phyloP scores from a whole-genome alignment of 352 stramenopile species.

The Globisporangium rhizosaccharum region DNA sequence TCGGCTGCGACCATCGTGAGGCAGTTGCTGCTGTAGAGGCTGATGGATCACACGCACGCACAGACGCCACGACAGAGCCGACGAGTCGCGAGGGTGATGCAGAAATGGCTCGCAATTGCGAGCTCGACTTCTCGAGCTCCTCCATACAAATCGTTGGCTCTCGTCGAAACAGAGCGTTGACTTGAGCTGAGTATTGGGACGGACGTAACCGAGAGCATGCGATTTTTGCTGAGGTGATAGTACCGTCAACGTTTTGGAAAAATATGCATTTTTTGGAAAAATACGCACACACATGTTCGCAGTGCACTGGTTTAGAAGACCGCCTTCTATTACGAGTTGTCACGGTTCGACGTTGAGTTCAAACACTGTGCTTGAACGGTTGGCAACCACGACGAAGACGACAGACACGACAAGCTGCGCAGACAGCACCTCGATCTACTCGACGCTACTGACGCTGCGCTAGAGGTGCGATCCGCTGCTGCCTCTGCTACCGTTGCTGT shows the following conservation, averaged over 20 bases:
- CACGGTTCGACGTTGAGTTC: not conserved
- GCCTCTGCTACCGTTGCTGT: not conserved
- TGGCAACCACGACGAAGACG: not conserved
- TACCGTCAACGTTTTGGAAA: too few relatives aligned
- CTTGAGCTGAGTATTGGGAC: not conserved
- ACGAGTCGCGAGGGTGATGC: slow-evolving; percentile 3
- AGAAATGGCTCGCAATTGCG: slow-evolving; percentile 7
- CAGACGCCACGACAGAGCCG: not conserved
- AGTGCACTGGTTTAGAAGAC: too few relatives aligned
- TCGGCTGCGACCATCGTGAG: slow-evolving; percentile 50
- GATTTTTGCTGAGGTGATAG: too few relatives aligned
- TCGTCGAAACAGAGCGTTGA: not conserved
- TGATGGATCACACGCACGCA: not conserved
- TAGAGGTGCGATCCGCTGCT: not conserved
- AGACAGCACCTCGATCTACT: not conserved
- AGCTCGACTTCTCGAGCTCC: not conserved
- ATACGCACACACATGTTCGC: too few relatives aligned
- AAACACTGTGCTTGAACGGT: not conserved
- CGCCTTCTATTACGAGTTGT: not conserved
- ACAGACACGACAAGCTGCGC: not conserved
- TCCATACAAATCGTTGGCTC: slow-evolving; percentile 12
- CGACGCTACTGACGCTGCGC: not conserved
- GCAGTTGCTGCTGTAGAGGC: not conserved
- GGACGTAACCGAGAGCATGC: too few relatives aligned
- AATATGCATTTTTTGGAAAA: too few relatives aligned